Evolutionary conservation across 805 yeast genomes (phyloP).

Genomic region (Wickerhamiella spandovensis): DNA sequence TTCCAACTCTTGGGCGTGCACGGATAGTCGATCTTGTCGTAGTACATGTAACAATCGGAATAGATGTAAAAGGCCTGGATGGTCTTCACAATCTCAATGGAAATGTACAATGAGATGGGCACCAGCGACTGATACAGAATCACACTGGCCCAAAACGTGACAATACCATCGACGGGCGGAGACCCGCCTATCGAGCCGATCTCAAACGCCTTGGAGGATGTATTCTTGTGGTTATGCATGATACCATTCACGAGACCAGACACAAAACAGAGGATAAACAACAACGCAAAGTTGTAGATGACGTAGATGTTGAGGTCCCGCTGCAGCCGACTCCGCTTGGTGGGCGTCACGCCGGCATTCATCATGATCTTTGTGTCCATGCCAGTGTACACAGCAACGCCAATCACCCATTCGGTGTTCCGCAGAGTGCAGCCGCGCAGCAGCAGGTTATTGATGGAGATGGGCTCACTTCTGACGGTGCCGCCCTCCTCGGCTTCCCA

Average conservation of each 20-base stretch:
- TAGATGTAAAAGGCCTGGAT: slow-evolving; percentile 66
- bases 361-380: slow-evolving; percentile 65
- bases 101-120: slow-evolving; percentile 67
- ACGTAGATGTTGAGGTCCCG: slow-evolving; percentile 58
- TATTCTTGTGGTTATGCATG: slow-evolving; percentile 33
- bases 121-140: slow-evolving; percentile 67
- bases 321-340: slow-evolving; percentile 55
- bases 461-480: slow-evolving; percentile 33
- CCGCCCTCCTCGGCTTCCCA: slow-evolving; percentile 11
- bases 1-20: slow-evolving; percentile 79
- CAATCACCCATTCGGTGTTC: slow-evolving; percentile 67
- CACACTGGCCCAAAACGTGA: slow-evolving; percentile 60
- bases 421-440: slow-evolving; percentile 63
- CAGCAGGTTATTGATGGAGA: slow-evolving; percentile 49
- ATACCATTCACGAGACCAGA: slow-evolving; percentile 63
- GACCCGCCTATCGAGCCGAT: slow-evolving; percentile 47
- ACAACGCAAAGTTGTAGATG: slow-evolving; percentile 45
- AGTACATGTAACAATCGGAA: slow-evolving; percentile 58
- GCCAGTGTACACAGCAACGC: slow-evolving; percentile 63
- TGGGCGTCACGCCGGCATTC: slow-evolving; percentile 70
- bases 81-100: slow-evolving; percentile 71
- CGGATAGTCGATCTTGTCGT: slow-evolving; percentile 56
- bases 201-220: slow-evolving; percentile 35
- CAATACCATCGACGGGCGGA: slow-evolving; percentile 51
- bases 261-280: slow-evolving; percentile 55